Conservation (phyloP, 2,329 filamentous ascomycete species). For the Cyclaneusma minus region DNA sequence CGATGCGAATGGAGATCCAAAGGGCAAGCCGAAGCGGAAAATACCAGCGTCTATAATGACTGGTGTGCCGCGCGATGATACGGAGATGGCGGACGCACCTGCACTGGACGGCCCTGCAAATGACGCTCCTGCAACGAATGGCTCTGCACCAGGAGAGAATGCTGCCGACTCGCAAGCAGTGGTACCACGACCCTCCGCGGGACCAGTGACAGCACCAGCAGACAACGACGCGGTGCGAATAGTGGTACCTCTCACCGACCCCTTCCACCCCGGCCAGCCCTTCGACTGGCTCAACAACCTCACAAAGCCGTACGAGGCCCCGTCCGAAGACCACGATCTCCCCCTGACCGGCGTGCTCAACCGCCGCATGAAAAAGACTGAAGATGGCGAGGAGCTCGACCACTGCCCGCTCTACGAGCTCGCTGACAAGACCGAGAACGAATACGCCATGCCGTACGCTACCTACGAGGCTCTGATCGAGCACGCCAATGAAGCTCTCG, state of each 20-base stretch:
- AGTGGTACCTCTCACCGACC: too few species aligned
- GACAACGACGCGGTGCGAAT: slow-evolving; percentile 2
- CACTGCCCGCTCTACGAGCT: slow-evolving; percentile 12
- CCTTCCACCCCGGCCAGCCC: slow-evolving; percentile 28
- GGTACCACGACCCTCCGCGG: too few species aligned
- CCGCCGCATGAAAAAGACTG: slow-evolving; percentile 3
- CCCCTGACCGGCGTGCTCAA: slow-evolving; percentile 14
- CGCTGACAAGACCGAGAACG: slow-evolving; percentile 1
- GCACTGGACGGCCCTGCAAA: too few species aligned
- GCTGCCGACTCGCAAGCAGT: too few species aligned
- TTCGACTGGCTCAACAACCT: slow-evolving; percentile 43
- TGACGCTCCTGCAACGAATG: too few species aligned
- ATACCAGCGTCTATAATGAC: slow-evolving; percentile 8
- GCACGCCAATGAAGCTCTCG: slow-evolving; percentile 44
- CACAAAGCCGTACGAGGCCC: slow-evolving; percentile 29
- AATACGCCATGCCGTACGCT: slow-evolving; percentile 11
- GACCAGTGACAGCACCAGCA: slow-evolving; percentile 3
- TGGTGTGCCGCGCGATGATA: slow-evolving; percentile 3
- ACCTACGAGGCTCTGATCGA: slow-evolving; percentile 26
- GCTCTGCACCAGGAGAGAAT: too few species aligned
- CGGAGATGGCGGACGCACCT: not conserved
- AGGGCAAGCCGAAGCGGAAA: slow-evolving; percentile 3
- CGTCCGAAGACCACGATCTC: slow-evolving; percentile 12
- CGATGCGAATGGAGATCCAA: slow-evolving; percentile 11
- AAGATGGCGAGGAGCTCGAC: slow-evolving; percentile 4